Evolutionary conservation across 2,329 filamentous ascomycete species (phyloP), one percentile per base, ranked within the genome.

Genomic region (Botryotinia globosa): DNA sequence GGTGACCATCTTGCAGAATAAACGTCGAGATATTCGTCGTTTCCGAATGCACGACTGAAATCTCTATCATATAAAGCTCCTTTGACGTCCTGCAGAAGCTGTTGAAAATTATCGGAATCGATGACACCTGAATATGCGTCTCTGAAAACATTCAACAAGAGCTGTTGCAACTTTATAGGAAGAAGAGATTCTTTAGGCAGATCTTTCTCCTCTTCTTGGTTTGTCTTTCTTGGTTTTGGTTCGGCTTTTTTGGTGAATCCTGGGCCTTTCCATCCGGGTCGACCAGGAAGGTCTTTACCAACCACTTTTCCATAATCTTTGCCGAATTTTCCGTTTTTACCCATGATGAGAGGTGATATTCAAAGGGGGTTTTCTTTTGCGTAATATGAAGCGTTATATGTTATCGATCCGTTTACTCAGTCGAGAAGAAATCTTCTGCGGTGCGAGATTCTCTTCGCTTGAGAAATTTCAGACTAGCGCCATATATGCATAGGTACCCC

Each of bases 1-100:
- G 95, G 93, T 82, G 94, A 97, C 94, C 95, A 99, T 77, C 96
- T 85, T 71, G 93, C 88, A 14, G 94, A 93, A 84, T 99, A 99
- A 16, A 92, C 92, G 74, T 92, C 89, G 29, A 98, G 86, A 77
- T 91, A 88, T 62, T 91, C 89, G 72, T 89, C 86, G 63, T 85
- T 86, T 0, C 89, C 90, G 83, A 98, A 99, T 0, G 95, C 95
- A 25, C 85, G 83, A 20, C 86, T 86, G 82, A 98, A 98, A 81
- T 98, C 93, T 45, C 96, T 89, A 73, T 92, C 90, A 81, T 91
- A 98, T 14, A 99, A 86, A 75, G 95, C 93, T 12, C 90, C 86
- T 82, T 98, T 99, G 75, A 98, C 88, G 69, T 91, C 88, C 80
- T 97, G 95, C 32, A 98, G 86, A 5, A 90, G 82, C 1, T 85